Evolutionary conservation across 345 rosid genomes (phyloP).

Genomic region (Murraya koenigii): DNA sequence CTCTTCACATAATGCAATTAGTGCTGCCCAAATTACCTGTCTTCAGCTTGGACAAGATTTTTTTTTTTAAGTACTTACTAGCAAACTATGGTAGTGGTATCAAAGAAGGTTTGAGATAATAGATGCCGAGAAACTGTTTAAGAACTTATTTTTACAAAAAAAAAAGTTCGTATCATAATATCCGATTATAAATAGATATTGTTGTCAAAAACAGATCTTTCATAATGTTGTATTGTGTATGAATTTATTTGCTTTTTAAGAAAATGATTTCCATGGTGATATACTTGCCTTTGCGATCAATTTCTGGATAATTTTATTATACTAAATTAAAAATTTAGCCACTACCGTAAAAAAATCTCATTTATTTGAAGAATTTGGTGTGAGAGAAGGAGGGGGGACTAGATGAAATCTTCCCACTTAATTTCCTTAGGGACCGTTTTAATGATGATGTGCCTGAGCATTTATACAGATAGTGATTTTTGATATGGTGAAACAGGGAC

Average conservation of each 20-base stretch:
- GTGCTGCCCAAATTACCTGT: not conserved
- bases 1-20: slow-evolving; percentile 5
- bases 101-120: not conserved
- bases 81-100: not conserved
- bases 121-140: not conserved
- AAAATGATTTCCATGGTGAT: not conserved
- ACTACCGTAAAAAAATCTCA: not conserved
- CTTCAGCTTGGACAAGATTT: not conserved
- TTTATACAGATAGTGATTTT: not conserved
- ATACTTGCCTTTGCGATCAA: not conserved
- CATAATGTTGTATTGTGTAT: not conserved
- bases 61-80: not conserved
- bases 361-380: not conserved
- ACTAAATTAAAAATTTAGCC: not conserved
- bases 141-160: not conserved
- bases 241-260: not conserved
- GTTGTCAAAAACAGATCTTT: not conserved
- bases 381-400: not conserved
- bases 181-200: not conserved
- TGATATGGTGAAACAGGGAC: slow-evolving; percentile 56
- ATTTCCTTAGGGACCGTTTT: not conserved
- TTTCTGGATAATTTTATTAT: not conserved
- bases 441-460: not conserved
- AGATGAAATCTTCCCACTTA: not conserved
- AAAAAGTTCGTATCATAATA: not conserved